A percentile compares a stretch with the other conserved stretches of the same genome.
Conservation (phyloP, 2,329 filamentous ascomycete genomes). For the Paraphaeosphaeria sporulosa region DNA sequence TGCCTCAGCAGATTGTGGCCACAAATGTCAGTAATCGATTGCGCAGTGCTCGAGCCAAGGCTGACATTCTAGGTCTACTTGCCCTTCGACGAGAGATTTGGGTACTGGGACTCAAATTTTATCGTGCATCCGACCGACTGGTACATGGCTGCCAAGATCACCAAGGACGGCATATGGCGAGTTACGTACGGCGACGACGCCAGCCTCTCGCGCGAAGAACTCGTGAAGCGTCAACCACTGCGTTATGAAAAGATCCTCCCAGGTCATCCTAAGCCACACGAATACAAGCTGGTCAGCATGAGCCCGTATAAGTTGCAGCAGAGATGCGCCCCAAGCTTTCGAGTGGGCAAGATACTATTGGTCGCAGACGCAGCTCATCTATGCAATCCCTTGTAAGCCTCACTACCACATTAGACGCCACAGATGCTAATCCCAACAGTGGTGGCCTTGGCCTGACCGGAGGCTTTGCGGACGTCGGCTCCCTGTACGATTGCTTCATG, state of each 20-base stretch:
- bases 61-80: constrained; percentile 63
- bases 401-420: neutral
- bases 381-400: constrained; percentile 57
- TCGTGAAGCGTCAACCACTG: constrained; percentile 60
- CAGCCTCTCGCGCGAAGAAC: constrained; percentile 62
- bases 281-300: constrained; percentile 65
- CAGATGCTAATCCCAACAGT: constrained; percentile 27
- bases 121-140: constrained; percentile 69
- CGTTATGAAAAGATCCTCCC: constrained; percentile 67
- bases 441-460: constrained; percentile 70
- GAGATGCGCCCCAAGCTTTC: constrained; percentile 64
- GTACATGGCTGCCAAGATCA: constrained; percentile 69
- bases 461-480: constrained; percentile 69
- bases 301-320: constrained; percentile 70
- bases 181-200: constrained; percentile 68
- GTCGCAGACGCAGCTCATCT: constrained; percentile 69
- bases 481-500: constrained; percentile 65
- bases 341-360: constrained; percentile 64
- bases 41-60: neutral
- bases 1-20: constrained; percentile 67
- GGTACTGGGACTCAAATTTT: constrained; percentile 66
- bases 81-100: constrained; percentile 62
- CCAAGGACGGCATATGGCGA: constrained; percentile 66
- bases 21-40: constrained; percentile 60
- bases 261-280: constrained; percentile 64